Evolutionary conservation across 208 protist species (phyloP), one percentile per base, ranked within the genome.

Genomic region (Trypanosoma congolense): DNA sequence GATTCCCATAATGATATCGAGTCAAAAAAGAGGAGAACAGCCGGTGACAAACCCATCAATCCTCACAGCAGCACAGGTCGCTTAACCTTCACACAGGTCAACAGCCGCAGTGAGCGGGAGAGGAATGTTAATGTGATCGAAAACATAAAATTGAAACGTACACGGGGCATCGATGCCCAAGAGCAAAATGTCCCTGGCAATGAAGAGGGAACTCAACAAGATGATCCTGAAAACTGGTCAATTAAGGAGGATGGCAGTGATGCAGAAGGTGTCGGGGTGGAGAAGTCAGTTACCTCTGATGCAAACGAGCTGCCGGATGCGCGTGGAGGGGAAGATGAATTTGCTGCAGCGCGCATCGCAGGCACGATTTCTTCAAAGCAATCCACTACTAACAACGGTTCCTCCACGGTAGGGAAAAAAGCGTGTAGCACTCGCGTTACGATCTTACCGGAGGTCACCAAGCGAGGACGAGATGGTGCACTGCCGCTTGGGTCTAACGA

Each of bases 71-170:
- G 22, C 12, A 6, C n/a, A 6, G 46, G 46, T 51, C n/a, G 46
- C 5, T 35, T 51, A 22, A 33, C 9, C n/a, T 51, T 51, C 26
- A 0, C 6, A n/a, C 28, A 58, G 21, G 12, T 24, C 24, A 33
- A 29, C 12, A 25, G 8, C 14, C 12, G 45, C 29, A 19, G 30
- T 14, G 57, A 9, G 24, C 54, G 42, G 4, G 75, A 75, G 47
- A 38, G 9, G 12, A 66, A 22, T 24, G 43, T 24, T 21, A 54
- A 65, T 5, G 36, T 35, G 4, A 40, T 83, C 26, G 80, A 87
- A 51, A 65, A 57, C 38, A 79, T 87, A 51, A 56, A 70, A 42
- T 45, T 87, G 29, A 78, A 75, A 21, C 65, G 67, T 21, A 70
- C 69, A 28, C 33, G 43, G 16, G 78, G 78, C 25, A 73, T 88